These are phyloP conservation scores for Triglochin maritima DNA, from an alignment of 106 monocot species.

Conservation along the genomic window DNA sequence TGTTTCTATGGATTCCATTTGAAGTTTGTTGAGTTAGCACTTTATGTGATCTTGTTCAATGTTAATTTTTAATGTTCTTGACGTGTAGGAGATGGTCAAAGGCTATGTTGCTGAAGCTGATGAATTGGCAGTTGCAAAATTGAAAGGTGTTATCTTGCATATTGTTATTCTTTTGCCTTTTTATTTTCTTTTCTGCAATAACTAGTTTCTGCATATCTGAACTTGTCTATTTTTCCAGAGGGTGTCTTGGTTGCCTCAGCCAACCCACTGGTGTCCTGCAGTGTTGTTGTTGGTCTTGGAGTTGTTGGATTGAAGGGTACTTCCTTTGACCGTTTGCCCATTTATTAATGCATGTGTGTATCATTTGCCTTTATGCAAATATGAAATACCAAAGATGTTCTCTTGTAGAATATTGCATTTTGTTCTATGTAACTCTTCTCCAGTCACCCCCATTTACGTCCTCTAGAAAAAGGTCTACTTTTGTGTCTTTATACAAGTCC, in stretches of 20 bases:
- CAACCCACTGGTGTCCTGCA: conserved; percentile 34
- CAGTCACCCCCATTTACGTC: background rate
- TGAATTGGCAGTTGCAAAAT: conserved; percentile 35
- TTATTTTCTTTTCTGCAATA: background rate
- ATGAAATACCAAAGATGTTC: too few species aligned
- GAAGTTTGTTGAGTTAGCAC: too few species aligned
- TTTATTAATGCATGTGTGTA: background rate
- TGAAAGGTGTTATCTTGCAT: conserved; percentile 39
- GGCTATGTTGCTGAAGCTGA: conserved; percentile 26
- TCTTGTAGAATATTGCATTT: background rate
- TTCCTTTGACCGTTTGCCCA: background rate
- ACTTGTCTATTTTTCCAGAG: conserved; percentile 23
- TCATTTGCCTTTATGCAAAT: background rate
- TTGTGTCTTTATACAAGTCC: background rate
- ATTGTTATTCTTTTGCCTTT: conserved; percentile 1
- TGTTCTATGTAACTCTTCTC: background rate
- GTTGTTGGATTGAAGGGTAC: conserved; percentile 47
- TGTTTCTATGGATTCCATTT: too few species aligned
- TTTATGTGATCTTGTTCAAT: background rate
- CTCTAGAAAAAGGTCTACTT: background rate
- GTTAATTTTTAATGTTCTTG: background rate
- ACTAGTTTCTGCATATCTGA: background rate
- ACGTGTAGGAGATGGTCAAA: conserved; percentile 19
- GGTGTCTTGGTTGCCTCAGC: conserved; percentile 43
- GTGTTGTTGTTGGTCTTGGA: conserved; percentile 37